Base-by-base conservation (phyloP, 2,329 filamentous ascomycete species). In the Colletotrichum paranaense region DNA sequence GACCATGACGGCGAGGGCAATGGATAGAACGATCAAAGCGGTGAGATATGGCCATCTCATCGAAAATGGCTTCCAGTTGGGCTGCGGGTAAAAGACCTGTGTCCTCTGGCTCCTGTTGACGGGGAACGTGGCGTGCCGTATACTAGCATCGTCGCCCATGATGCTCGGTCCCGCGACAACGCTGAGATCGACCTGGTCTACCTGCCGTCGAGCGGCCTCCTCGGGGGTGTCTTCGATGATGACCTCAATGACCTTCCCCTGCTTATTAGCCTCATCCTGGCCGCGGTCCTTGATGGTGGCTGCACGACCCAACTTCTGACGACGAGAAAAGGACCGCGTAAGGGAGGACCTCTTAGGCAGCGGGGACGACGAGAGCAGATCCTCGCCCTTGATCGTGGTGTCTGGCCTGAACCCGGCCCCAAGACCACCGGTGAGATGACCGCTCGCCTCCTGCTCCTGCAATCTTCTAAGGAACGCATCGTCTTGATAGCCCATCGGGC, bases 31-130 rank as follows among this genome's bases (percentile, higher is more conserved):
- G 28, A 92, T 84, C 22, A 93, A 82, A 46, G 84, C 78, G 1
- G 82, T 77, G 3, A 93, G 84, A 76, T 92, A 93, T 0, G 89
- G 89, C 85, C 88, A 89, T 35, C 88, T 85, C 90, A 93, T 92
- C 0, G 88, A 87, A 73, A 91, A 88, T 0, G 91, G 91, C 78
- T 90, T 92, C 91, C 91, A 93, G 79, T 93, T 88, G 2, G 90
- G 89, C 71, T 90, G 88, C 0, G 90, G 90, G 74, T 90, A 92
- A 76, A 91, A 91, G 0, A 90, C 81, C 67, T 89, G 83, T 0
- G 84, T 84, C 64, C 82, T 83, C 67, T 83, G 80, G 19, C 81
- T 78, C 49, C 80, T 81, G 67, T 49, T 73, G n/a, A 76, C 76
- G 4, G 82, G 80, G 56, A 84, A 82, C 1, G 82, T 85, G 16